A percentile compares a stretch with the other conserved stretches of the same genome.
Evolutionary conservation across 169 alveolate genomes (phyloP).

Genomic region (Plasmodium yoelii): DNA sequence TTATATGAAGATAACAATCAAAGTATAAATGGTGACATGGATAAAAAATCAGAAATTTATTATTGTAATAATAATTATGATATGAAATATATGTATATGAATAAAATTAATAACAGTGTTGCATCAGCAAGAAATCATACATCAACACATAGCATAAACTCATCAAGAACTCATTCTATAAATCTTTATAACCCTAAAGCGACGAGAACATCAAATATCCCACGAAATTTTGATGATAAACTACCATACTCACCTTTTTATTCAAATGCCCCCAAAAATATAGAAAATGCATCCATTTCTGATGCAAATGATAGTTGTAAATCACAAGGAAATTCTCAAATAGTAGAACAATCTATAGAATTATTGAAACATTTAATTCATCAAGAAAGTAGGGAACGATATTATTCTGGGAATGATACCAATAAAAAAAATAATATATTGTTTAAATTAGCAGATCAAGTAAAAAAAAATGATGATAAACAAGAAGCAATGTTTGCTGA

Average conservation of each 20-base stretch:
- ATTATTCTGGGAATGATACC: conserved; percentile 13
- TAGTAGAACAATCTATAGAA: conserved; percentile 74
- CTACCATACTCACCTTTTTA: conserved; percentile 9
- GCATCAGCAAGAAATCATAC: conserved; percentile 42
- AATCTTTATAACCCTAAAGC: conserved; percentile 27
- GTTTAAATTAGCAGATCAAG: conserved; percentile 43
- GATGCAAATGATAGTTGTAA: conserved; percentile 56
- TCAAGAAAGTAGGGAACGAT: conserved; percentile 47
- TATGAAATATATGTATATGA: conserved; percentile 40
- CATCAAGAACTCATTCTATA: conserved; percentile 45
- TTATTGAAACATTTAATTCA: conserved; percentile 65
- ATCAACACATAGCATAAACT: conserved; percentile 27
- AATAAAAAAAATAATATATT: conserved; percentile 50
- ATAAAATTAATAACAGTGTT: conserved; percentile 26
- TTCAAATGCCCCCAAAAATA: conserved; percentile 18
- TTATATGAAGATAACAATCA: conserved; percentile 21
- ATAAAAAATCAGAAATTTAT: conserved; percentile 33
- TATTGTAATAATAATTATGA: conserved; percentile 35
- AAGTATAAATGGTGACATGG: conserved; percentile 13
- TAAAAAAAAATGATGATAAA: conserved; percentile 42
- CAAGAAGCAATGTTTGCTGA: conserved; percentile 4
- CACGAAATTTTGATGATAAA: conserved; percentile 46
- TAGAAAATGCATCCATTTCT: conserved; percentile 20
- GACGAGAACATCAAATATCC: conserved; percentile 42
- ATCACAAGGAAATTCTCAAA: conserved; percentile 63